phyloP scores from a whole-genome alignment of 148 eudicot species.

The Arbutus unedo region DNA sequence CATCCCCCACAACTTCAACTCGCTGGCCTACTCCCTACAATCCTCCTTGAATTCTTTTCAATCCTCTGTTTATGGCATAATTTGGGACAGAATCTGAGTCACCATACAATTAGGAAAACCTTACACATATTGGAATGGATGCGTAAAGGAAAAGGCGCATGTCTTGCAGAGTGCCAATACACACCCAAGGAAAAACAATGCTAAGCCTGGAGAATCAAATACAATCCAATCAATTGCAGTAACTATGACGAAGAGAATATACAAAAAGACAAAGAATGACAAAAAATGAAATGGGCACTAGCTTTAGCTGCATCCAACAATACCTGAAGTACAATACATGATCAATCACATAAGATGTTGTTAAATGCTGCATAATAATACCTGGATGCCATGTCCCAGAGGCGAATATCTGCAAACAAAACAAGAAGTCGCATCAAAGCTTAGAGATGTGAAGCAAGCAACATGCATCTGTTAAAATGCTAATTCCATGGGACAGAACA shows the following conservation, averaged over 20 bases:
- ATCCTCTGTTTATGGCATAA: background rate
- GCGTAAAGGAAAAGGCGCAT: background rate
- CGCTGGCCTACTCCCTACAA: background rate
- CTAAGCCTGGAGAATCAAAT: background rate
- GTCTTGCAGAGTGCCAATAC: background rate
- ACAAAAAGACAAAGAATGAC: background rate
- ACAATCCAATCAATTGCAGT: background rate
- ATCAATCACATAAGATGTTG: background rate
- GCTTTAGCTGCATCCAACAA: background rate
- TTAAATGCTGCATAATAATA: conserved; percentile 24
- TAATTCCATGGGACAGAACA: background rate
- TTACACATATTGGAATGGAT: background rate
- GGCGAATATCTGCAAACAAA: conserved; percentile 75
- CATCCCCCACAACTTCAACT: background rate
- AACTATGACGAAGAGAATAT: background rate
- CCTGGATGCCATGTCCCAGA: conserved; percentile 95
- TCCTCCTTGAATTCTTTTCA: background rate
- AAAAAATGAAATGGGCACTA: background rate
- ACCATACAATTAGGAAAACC: background rate
- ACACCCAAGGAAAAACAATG: background rate
- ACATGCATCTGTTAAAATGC: background rate
- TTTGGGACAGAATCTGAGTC: background rate
- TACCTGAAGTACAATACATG: background rate
- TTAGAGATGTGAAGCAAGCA: background rate
- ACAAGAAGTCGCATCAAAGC: conserved; percentile 2